phyloP scores from a whole-genome alignment of 2,329 filamentous ascomycete genomes.

The Hypocreales sp. region DNA sequence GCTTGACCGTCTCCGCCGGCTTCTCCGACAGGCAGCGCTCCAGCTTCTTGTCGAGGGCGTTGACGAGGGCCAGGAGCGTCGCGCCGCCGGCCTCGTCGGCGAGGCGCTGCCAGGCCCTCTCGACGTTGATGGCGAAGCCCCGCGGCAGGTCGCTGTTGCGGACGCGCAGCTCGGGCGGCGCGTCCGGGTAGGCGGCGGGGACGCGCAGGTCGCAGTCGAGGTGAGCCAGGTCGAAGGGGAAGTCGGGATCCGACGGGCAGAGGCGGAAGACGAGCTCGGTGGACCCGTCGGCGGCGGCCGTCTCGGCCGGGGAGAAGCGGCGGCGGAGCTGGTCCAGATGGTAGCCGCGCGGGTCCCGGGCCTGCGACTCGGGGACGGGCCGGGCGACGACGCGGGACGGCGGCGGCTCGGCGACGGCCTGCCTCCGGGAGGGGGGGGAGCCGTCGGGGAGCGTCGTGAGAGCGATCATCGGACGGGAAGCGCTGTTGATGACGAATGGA shows the following conservation, averaged over 20 bases:
- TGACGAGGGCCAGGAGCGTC: constrained; percentile 51
- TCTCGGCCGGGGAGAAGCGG: constrained; percentile 40
- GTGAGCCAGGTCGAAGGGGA: constrained; percentile 59
- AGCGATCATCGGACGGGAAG: no score
- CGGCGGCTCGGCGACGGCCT: constrained; percentile 29
- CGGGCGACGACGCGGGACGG: constrained; percentile 41
- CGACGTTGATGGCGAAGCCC: constrained; percentile 62
- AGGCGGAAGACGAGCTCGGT: constrained; percentile 49
- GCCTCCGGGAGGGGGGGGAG: constrained; percentile 18
- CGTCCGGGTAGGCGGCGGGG: constrained; percentile 45
- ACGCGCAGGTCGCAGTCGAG: constrained; percentile 54
- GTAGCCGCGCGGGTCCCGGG: constrained; percentile 54
- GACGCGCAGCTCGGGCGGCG: constrained; percentile 43
- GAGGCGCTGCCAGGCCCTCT: constrained; percentile 55
- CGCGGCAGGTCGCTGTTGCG: constrained; percentile 54
- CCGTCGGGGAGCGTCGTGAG: constrained; percentile 14
- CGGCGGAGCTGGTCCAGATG: constrained; percentile 59
- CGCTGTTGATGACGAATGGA: no score
- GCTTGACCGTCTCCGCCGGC: constrained; percentile 57
- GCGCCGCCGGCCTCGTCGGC: constrained; percentile 35
- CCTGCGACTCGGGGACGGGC: constrained; percentile 49
- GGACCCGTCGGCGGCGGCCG: constrained; percentile 26
- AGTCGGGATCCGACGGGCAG: constrained; percentile 65
- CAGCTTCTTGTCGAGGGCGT: constrained; percentile 56
- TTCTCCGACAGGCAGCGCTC: constrained; percentile 54